A percentile compares a stretch with the other conserved stretches of the same genome.
Conservation (phyloP, 2,329 filamentous ascomycete species). For the Pezicula radicicola region DNA sequence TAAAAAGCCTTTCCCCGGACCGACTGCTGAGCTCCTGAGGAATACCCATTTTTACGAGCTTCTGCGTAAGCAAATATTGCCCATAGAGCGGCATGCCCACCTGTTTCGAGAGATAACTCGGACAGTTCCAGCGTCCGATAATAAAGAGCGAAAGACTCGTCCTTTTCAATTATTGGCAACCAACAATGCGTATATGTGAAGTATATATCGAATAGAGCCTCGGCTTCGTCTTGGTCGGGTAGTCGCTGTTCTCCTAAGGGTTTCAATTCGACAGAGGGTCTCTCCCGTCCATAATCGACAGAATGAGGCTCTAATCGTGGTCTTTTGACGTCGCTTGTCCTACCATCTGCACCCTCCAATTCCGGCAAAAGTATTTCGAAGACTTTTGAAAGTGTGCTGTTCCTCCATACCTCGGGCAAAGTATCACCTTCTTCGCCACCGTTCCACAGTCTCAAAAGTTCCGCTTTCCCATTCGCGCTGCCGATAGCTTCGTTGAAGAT, state of each 20-base stretch:
- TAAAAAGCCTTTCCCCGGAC: constrained; percentile 34
- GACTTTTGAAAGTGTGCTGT: constrained; percentile 6
- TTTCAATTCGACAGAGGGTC: neutral
- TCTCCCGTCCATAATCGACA: neutral
- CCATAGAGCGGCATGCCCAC: constrained; percentile 54
- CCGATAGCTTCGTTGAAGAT: constrained; percentile 23
- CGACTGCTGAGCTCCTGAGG: neutral
- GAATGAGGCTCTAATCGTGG: neutral
- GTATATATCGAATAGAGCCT: constrained; percentile 56
- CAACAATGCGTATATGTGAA: constrained; percentile 71
- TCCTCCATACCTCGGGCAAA: constrained; percentile 9
- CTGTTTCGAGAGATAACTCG: constrained; percentile 14
- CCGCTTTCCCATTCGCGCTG: constrained; percentile 38
- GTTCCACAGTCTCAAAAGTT: constrained; percentile 2
- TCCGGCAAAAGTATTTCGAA: neutral
- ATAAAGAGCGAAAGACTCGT: constrained; percentile 38
- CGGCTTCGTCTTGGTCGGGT: constrained; percentile 52
- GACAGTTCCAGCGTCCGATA: constrained; percentile 1
- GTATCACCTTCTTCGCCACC: constrained; percentile 44
- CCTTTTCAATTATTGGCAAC: constrained; percentile 68
- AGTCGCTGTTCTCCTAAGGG: constrained; percentile 36
- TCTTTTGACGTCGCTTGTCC: neutral
- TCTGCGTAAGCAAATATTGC: constrained; percentile 52
- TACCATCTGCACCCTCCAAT: neutral
- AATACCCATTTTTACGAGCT: constrained; percentile 35